These are phyloP conservation scores for Globisporangium rhizosaccharum DNA, from an alignment of 352 stramenopile species.

Conservation along the genomic window DNA sequence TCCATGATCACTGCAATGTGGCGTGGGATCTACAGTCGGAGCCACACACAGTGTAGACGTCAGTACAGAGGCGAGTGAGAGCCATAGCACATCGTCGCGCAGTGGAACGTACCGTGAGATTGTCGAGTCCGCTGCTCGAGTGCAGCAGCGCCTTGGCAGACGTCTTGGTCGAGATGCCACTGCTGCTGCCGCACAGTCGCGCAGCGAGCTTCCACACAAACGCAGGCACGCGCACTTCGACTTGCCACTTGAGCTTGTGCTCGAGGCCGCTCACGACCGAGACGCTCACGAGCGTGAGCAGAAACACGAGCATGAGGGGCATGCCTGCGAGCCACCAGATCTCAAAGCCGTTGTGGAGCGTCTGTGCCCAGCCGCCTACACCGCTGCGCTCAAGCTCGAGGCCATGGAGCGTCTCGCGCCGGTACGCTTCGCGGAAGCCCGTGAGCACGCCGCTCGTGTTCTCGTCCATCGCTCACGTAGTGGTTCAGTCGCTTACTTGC, in stretches of 20 bases:
- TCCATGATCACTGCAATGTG: constrained; percentile 97
- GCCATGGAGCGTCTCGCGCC: constrained; percentile 49
- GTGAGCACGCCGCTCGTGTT: constrained; percentile 50
- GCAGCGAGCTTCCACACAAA: constrained; percentile 16
- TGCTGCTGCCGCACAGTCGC: constrained; percentile 4
- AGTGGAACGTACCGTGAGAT: constrained; percentile 19
- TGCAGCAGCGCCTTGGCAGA: not conserved
- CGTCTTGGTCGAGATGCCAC: not conserved
- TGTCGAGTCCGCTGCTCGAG: constrained; percentile 9
- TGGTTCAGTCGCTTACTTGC: too few species aligned
- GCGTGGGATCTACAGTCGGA: constrained; percentile 34
- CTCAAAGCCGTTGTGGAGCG: constrained; percentile 80
- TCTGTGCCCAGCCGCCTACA: constrained; percentile 29
- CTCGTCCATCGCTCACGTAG: constrained; percentile 42
- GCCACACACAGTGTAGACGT: not conserved
- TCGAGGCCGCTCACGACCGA: constrained; percentile 57
- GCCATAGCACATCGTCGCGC: not conserved
- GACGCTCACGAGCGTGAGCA: constrained; percentile 70
- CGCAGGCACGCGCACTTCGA: constrained; percentile 15
- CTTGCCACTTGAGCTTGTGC: constrained; percentile 28
- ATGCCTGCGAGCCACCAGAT: constrained; percentile 84
- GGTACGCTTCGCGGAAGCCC: constrained; percentile 41
- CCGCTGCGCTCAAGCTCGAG: constrained; percentile 24
- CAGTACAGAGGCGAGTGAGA: not conserved
- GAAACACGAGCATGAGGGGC: constrained; percentile 63